phyloP scores from a whole-genome alignment of 2,329 filamentous ascomycete genomes.

The Alternaria incomplexa region DNA sequence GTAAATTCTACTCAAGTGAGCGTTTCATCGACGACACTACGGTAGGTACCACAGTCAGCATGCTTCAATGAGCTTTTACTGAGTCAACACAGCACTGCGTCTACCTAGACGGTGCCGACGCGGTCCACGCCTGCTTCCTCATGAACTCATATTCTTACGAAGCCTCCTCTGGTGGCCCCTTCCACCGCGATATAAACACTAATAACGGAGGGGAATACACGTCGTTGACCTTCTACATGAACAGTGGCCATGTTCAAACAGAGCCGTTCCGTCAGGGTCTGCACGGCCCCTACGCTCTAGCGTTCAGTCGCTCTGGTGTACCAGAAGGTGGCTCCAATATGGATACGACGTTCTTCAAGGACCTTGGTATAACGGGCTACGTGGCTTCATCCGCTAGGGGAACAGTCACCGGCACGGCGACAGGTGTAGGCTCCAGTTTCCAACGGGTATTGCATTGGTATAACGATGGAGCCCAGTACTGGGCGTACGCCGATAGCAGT shows the following conservation, averaged over 20 bases:
- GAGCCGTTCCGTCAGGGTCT: slow-evolving; percentile 68
- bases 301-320: slow-evolving; percentile 65
- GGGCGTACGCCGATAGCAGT: slow-evolving; percentile 61
- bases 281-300: slow-evolving; percentile 69
- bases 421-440: slow-evolving; percentile 60
- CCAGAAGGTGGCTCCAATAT: slow-evolving; percentile 51
- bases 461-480: slow-evolving; percentile 69
- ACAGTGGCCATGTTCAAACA: slow-evolving; percentile 65
- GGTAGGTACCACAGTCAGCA: slow-evolving; percentile 7
- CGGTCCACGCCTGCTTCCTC: slow-evolving; percentile 67
- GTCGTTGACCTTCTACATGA: slow-evolving; percentile 72
- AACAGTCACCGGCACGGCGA: slow-evolving; percentile 65
- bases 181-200: slow-evolving; percentile 66
- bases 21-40: slow-evolving; percentile 69
- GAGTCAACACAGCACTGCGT: slow-evolving; percentile 60
- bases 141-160: slow-evolving; percentile 64
- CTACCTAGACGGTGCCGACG: slow-evolving; percentile 52
- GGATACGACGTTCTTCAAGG: slow-evolving; percentile 66
- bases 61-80: not conserved
- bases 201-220: slow-evolving; percentile 67
- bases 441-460: slow-evolving; percentile 69
- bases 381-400: slow-evolving; percentile 64
- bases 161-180: slow-evolving; percentile 69
- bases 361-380: slow-evolving; percentile 64
- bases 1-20: slow-evolving; percentile 73